Evolutionary conservation across 306 rosid species (phyloP).

Genomic region (Benincasa hispida): DNA sequence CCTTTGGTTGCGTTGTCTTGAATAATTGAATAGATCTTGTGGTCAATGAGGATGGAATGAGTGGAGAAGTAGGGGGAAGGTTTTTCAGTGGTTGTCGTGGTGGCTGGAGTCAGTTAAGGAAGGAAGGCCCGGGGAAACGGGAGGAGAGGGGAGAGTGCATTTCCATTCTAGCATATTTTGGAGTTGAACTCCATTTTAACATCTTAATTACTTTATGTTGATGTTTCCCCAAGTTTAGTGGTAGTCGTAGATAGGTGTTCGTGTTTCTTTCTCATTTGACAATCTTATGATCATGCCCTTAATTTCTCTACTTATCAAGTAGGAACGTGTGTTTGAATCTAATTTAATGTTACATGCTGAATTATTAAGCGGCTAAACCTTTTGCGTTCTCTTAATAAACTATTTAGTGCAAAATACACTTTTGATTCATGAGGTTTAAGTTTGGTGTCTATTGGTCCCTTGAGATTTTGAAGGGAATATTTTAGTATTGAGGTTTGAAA

Average conservation of each 20-base stretch:
- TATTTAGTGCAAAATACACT: neutral
- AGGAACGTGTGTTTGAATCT: neutral
- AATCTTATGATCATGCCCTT: neutral
- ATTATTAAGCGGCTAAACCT: neutral
- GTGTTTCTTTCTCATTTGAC: neutral
- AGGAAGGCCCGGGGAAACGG: too few species aligned
- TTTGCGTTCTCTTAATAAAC: neutral
- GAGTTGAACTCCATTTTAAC: neutral
- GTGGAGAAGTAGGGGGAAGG: too few species aligned
- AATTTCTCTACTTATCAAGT: neutral
- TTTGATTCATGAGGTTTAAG: too few species aligned
- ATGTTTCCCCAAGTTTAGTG: neutral
- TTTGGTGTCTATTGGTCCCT: too few species aligned
- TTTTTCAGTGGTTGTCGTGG: too few species aligned
- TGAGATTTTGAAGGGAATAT: too few species aligned
- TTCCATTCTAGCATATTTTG: neutral
- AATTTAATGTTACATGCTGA: neutral
- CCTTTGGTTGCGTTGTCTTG: too few species aligned
- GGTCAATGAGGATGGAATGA: too few species aligned
- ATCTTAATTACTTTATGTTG: neutral
- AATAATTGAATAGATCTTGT: too few species aligned
- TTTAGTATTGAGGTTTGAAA: too few species aligned
- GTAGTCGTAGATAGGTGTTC: neutral
- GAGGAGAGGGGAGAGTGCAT: too few species aligned
- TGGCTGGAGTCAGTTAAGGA: too few species aligned